Evolutionary conservation across 2,329 filamentous ascomycete species (phyloP), one percentile per base, ranked within the genome.

Genomic region (Penicillium sp.): DNA sequence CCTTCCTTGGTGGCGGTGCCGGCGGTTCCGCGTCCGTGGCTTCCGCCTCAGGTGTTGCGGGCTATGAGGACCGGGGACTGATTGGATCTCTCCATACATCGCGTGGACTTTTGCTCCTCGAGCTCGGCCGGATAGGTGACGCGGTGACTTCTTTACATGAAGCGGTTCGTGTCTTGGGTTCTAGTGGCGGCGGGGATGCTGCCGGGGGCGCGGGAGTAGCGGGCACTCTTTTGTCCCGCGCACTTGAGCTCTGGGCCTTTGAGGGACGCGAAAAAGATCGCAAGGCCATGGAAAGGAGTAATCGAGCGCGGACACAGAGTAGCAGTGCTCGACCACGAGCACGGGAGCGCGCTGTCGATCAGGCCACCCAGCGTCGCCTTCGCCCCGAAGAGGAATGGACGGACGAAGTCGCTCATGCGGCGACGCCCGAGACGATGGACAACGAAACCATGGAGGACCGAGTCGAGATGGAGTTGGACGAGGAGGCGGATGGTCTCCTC

Each of bases 91-190:
- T 71, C 14, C 65, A 71, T 44, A 71, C 68, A 4, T 68, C 67
- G 30, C 61, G 94, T 55, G 90, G 86, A 0, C 71, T 96, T 11
- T 83, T 94, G 9, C 73, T 90, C 37, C 75, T 96, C 50, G 87
- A 95, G 54, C 72, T 87, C 50, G 79, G 78, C 11, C 74, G 78
- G 34, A 77, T 79, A 0, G 83, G 84, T 52, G 84, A 93, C 30
- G 90, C 90, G 0, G 81, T 92, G 3, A 74, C 82, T 7, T 80
- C 86, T 2, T 70, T 96, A 16, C 92, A 96, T 52, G 85, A 95
- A 62, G 67, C 68, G 5, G 68, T 71, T n/a, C 61, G 68, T 17
- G 65, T 71, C 2, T 46, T 71, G 3, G 65, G 65, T 2, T 61
- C 64, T 1, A 67, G 62, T 32, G 68, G 68, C 3, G 67, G 67